Base-by-base conservation (phyloP, 73 alveolate genomes). In the Symbiodinium natans region DNA sequence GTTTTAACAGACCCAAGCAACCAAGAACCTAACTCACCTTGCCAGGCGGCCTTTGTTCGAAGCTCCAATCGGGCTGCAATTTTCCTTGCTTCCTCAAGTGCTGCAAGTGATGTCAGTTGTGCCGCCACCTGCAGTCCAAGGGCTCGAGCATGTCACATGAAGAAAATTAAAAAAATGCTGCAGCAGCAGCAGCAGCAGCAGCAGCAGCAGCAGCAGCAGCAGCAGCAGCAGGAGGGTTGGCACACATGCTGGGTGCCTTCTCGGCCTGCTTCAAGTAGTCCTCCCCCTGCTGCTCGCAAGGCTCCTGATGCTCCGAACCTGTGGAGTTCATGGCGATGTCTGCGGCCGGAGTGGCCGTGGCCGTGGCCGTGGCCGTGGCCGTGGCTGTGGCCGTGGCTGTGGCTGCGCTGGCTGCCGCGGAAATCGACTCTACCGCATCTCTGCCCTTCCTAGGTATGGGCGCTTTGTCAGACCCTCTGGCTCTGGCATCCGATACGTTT, bases 41-140 rank as follows among this genome's bases (percentile, higher is more conserved):
- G 80, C 80, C 36, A 29, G 27, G 80, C 1, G 36, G 33, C 80
- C 40, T 36, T 63, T 63, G 80, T n/a, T 6, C 80, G 80, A 63
- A 63, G 80, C 80, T 63, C 80, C 36, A 63, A 29, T 29, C 80
- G 80, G 15, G 80, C 80, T 27, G 80, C 80, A 63, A 63, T 63
- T 63, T 29, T 63, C 80, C 80, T 63, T 63, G 80, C 80, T 29
- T 63, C 80, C 36, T 63, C 80, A 23, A 63, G 80, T 23, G 80
- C 80, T 23, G 80, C 80, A 23, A 63, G 80, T 29, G 80, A 63
- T 23, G 80, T 63, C 80, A 63, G 36, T 11, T 23, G 38, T 36
- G 36, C 36, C 80, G 80, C 80, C 19, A 63, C 80, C 80, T 63
- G 80, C 71, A 52, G 23, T 21, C 23, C 71, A 52, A 52, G 23